Conservation (phyloP, 2,329 filamentous ascomycete genomes). For the Biscogniauxia mediterranea region DNA sequence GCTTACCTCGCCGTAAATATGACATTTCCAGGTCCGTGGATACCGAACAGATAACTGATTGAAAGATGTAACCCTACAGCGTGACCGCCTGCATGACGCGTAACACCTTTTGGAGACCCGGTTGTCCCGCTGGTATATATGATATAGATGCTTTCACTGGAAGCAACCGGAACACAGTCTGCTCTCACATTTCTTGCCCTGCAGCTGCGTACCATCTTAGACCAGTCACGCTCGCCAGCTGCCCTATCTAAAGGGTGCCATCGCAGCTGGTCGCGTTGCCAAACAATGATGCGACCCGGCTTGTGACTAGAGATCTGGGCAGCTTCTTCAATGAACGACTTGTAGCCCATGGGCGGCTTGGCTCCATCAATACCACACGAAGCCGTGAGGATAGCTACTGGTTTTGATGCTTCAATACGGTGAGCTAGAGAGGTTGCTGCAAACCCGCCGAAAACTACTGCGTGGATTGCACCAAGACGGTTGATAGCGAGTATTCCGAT, state of each 20-base stretch:
- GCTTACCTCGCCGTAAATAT: conserved; percentile 42
- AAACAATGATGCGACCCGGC: conserved; percentile 71
- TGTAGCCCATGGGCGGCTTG: conserved; percentile 78
- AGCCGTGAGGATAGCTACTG: conserved; percentile 77
- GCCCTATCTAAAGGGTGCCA: conserved; percentile 70
- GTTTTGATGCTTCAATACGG: conserved; percentile 78
- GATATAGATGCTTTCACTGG: conserved; percentile 78
- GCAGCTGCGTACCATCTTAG: conserved; percentile 70
- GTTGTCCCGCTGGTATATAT: conserved; percentile 77
- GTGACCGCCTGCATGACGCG: conserved; percentile 77
- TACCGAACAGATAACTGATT: conserved; percentile 78
- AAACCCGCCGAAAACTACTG: conserved; percentile 92
- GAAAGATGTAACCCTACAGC: conserved; percentile 81
- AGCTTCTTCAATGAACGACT: conserved; percentile 72
- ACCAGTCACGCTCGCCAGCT: conserved; percentile 77
- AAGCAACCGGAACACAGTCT: conserved; percentile 73
- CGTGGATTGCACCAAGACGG: conserved; percentile 82
- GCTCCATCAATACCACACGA: conserved; percentile 88
- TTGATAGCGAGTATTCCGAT: conserved; percentile 80
- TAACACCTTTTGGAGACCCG: conserved; percentile 69
- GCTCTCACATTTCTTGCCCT: conserved; percentile 65
- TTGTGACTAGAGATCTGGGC: conserved; percentile 67
- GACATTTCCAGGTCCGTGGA: conserved; percentile 81
- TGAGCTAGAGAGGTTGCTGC: conserved; percentile 78
- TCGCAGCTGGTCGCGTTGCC: conserved; percentile 74